phyloP scores from a whole-genome alignment of 805 yeast genomes.

The Cephaloascus albidus region DNA sequence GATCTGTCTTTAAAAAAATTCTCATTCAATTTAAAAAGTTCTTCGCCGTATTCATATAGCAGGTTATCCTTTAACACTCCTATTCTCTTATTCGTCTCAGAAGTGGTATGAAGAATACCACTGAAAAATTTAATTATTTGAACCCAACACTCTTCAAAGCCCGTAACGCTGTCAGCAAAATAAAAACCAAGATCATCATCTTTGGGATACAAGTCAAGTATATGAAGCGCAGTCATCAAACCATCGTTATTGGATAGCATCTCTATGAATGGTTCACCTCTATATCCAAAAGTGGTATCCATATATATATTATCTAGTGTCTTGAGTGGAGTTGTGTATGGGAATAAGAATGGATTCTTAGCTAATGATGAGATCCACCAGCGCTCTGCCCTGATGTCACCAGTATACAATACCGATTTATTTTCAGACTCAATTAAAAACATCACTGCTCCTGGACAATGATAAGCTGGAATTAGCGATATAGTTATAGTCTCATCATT shows the following conservation, averaged over 20 bases:
- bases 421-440: slow-evolving; percentile 29
- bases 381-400: slow-evolving; percentile 47
- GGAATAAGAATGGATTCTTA: slow-evolving; percentile 28
- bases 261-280: slow-evolving; percentile 39
- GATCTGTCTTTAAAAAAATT: background rate
- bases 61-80: background rate
- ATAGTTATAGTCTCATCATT: slow-evolving; percentile 15
- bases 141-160: slow-evolving; percentile 48
- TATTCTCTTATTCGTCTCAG: slow-evolving; percentile 1
- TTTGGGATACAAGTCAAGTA: slow-evolving; percentile 32
- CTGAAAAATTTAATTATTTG: slow-evolving; percentile 16
- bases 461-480: slow-evolving; percentile 40
- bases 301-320: slow-evolving; percentile 36
- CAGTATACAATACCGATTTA: slow-evolving; percentile 37
- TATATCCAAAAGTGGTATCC: slow-evolving; percentile 43
- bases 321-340: slow-evolving; percentile 24
- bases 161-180: slow-evolving; percentile 30
- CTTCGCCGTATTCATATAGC: background rate
- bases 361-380: slow-evolving; percentile 37
- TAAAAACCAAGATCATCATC: slow-evolving; percentile 27
- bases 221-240: slow-evolving; percentile 16
- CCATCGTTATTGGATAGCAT: slow-evolving; percentile 34
- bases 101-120: slow-evolving; percentile 2
- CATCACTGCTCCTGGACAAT: slow-evolving; percentile 55
- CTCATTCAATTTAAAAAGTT: background rate